Percentiles rank a stretch among this genome's conserved stretches.
Conservation (phyloP, 78 protist genomes). For the Parvularia atlantis region DNA sequence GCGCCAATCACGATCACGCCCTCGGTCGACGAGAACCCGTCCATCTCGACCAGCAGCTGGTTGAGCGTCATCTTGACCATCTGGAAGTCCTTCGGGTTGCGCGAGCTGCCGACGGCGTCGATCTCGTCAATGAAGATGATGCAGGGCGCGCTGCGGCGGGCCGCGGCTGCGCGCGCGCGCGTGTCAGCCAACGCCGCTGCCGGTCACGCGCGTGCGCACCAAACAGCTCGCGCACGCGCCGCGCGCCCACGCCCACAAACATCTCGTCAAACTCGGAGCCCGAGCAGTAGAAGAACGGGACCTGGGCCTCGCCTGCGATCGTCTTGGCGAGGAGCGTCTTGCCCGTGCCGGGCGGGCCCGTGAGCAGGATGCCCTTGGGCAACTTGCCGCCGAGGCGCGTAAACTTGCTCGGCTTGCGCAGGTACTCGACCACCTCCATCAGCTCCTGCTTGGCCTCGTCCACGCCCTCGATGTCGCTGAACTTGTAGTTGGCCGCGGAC, state of each 20-base stretch:
- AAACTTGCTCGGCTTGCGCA: conserved; percentile 65
- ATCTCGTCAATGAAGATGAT: conserved; percentile 91
- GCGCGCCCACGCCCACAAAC: conserved; percentile 93
- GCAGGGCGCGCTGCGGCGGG: conserved; percentile 65
- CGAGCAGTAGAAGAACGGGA: conserved; percentile 67
- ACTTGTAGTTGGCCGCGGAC: no score
- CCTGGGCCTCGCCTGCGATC: conserved; percentile 85
- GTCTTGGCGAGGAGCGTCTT: conserved; percentile 92
- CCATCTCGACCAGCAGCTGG: conserved; percentile 75
- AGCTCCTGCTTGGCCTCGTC: conserved; percentile 76
- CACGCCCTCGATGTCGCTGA: conserved; percentile 52
- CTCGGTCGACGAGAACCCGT: conserved; percentile 42
- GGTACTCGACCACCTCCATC: conserved; percentile 68
- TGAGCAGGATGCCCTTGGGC: conserved; percentile 66
- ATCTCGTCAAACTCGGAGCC: conserved; percentile 77
- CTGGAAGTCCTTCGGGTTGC: conserved; percentile 42
- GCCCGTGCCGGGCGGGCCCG: conserved; percentile 92
- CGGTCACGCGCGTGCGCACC: not conserved
- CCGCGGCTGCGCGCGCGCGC: conserved; percentile 20
- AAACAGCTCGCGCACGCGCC: conserved; percentile 80
- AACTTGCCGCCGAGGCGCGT: conserved; percentile 77
- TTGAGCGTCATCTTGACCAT: conserved; percentile 60
- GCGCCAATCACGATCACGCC: conserved; percentile 89
- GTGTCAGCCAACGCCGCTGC: not conserved
- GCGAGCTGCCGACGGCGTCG: conserved; percentile 80